Evolutionary conservation across 208 protist species (phyloP).

Genomic region (Polymyxa betae): DNA sequence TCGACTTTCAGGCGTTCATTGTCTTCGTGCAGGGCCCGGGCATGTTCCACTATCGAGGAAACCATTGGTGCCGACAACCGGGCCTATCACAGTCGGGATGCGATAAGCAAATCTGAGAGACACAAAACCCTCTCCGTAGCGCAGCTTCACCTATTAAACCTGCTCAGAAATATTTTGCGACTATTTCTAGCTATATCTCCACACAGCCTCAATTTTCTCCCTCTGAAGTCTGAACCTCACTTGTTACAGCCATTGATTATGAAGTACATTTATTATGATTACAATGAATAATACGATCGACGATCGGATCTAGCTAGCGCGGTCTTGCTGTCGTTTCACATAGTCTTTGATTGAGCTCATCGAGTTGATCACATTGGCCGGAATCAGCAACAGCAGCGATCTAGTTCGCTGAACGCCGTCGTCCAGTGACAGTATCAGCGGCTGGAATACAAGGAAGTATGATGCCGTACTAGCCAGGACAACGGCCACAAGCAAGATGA

Average conservation of each 20-base stretch:
- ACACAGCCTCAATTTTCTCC: no score
- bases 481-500: background rate
- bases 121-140: no score
- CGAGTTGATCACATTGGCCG: background rate
- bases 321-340: background rate
- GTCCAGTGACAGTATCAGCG: background rate
- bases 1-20: conserved; percentile 48
- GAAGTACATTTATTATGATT: no score
- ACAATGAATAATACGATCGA: no score
- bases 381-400: background rate
- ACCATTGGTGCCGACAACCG: conserved; percentile 26
- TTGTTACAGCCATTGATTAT: no score
- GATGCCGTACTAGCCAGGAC: background rate
- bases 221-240: no score
- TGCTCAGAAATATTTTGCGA: no score
- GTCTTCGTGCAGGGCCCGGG: conserved; percentile 60
- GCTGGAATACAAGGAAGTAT: background rate
- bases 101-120: no score
- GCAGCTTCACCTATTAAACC: no score
- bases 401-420: background rate
- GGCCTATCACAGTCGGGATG: no score
- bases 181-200: no score
- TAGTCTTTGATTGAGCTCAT: background rate
- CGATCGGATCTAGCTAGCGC: background rate
- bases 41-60: conserved; percentile 55